These are phyloP conservation scores for Artemisia annua DNA, from an alignment of 129 eudicot species.

Conservation along the genomic window DNA sequence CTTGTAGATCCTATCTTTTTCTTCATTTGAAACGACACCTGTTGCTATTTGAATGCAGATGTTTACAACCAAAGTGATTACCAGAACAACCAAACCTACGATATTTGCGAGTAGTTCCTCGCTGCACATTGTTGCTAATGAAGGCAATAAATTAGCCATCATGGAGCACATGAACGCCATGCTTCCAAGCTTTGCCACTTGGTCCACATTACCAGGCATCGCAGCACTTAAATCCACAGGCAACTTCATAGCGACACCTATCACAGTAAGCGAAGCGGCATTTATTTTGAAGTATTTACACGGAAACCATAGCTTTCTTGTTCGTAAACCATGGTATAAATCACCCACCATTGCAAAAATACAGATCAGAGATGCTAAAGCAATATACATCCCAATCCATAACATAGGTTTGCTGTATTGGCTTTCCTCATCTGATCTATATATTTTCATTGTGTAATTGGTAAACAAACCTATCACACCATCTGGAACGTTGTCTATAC, in stretches of 20 bases:
- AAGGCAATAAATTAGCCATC: constrained; percentile 36
- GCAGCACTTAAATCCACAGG: constrained; percentile 19
- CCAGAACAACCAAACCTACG: constrained; percentile 28
- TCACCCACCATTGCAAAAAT: constrained; percentile 19
- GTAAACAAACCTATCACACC: not conserved
- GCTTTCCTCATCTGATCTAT: not conserved
- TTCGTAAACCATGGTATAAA: constrained; percentile 5
- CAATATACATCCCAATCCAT: constrained; percentile 25
- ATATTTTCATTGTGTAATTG: not conserved
- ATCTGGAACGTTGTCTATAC: not conserved
- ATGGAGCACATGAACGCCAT: constrained; percentile 22
- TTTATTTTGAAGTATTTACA: constrained; percentile 32
- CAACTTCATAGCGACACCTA: constrained; percentile 34
- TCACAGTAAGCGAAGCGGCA: constrained; percentile 22
- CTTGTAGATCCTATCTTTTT: not conserved
- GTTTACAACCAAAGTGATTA: constrained; percentile 38
- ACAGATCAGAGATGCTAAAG: not conserved
- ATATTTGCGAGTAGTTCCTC: constrained; percentile 28
- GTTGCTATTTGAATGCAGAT: constrained; percentile 23
- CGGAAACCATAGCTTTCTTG: constrained; percentile 35
- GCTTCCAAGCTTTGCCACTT: constrained; percentile 33
- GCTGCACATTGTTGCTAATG: constrained; percentile 32
- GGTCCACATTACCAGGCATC: constrained; percentile 31
- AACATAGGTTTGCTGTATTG: constrained; percentile 6
- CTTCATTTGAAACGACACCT: not conserved